Percentiles rank a stretch among this genome's conserved stretches.
Conservation (phyloP, 306 rosid genomes). For the Sophora flavescens region DNA sequence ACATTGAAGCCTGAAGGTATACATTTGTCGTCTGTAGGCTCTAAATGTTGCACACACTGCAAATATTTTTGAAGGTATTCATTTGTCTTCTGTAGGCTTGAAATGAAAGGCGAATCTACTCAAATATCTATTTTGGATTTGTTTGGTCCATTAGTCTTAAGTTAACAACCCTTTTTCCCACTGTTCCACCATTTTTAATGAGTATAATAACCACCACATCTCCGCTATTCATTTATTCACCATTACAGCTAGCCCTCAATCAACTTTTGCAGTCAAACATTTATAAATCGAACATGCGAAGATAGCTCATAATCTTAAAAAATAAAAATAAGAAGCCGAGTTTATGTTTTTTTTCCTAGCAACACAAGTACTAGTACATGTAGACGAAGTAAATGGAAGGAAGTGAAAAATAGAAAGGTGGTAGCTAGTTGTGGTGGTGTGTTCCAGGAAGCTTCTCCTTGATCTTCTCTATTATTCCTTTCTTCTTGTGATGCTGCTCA, state of each 20-base stretch:
- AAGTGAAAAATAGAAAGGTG: background rate
- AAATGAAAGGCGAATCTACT: background rate
- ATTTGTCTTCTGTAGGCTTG: background rate
- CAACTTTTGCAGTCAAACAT: no score
- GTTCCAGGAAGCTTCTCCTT: slow-evolving; percentile 51
- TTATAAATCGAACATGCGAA: no score
- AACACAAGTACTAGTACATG: no score
- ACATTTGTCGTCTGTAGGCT: background rate
- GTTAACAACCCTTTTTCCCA: no score
- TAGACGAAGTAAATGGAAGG: no score
- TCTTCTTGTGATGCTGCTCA: slow-evolving; percentile 32
- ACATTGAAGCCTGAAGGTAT: background rate
- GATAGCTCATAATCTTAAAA: no score
- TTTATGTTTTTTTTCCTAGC: no score
- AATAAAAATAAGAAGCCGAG: no score
- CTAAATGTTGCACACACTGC: background rate
- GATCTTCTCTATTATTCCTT: slow-evolving; percentile 53
- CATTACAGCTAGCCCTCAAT: no score
- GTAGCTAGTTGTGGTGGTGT: slow-evolving; percentile 31
- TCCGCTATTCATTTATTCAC: no score
- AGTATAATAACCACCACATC: no score
- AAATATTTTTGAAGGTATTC: background rate
- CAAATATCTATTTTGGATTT: background rate
- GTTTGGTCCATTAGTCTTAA: background rate
- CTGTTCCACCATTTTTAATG: no score